These are phyloP conservation scores for Heritiera littoralis DNA, from an alignment of 345 rosid species.

Conservation along the genomic window DNA sequence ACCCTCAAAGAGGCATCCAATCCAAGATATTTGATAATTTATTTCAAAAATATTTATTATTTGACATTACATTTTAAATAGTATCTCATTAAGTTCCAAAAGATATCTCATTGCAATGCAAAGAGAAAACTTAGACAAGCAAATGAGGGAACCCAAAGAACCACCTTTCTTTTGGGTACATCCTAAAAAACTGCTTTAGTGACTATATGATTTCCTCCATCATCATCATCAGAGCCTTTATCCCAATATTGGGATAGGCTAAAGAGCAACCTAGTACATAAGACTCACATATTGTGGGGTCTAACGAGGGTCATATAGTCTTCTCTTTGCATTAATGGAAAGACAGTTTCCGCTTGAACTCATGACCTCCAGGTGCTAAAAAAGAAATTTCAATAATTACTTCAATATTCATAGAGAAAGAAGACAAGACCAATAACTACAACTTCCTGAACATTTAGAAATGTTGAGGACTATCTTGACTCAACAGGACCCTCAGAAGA, in stretches of 20 bases:
- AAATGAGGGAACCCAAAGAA: not conserved
- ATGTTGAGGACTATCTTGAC: not conserved
- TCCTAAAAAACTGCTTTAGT: not conserved
- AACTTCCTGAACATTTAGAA: not conserved
- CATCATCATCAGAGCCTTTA: too few relatives aligned
- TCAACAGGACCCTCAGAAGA: not conserved
- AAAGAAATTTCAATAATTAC: not conserved
- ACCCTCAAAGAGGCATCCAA: too few relatives aligned
- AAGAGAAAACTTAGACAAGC: not conserved
- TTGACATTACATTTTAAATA: not conserved
- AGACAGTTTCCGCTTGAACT: too few relatives aligned
- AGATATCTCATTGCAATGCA: slow-evolving; percentile 5
- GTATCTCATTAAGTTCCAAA: not conserved
- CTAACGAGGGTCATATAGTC: too few relatives aligned
- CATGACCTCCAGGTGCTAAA: not conserved
- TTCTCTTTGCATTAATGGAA: too few relatives aligned
- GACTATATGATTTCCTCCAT: not conserved
- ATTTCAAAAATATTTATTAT: not conserved
- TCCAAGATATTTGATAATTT: not conserved
- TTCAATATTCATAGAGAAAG: not conserved
- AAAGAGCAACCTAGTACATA: too few relatives aligned
- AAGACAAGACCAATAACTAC: not conserved
- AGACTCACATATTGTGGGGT: too few relatives aligned
- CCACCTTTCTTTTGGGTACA: not conserved
- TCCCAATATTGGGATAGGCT: too few relatives aligned